These are phyloP conservation scores for Candida dajiaensis DNA, from an alignment of 805 yeast genomes.

Conservation along the genomic window DNA sequence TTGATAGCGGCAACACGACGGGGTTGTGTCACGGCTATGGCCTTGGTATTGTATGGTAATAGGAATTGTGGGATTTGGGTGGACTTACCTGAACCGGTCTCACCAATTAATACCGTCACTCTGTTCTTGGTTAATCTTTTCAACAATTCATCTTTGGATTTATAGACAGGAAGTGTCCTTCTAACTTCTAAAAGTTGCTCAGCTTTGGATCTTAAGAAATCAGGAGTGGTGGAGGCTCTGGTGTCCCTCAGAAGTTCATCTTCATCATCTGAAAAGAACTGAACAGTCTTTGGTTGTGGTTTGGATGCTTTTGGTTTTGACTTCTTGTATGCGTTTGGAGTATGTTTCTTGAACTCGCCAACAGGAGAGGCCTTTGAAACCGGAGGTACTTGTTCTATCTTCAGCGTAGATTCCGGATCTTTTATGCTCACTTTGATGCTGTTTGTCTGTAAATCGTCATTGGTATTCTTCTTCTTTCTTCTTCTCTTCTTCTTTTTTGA, in stretches of 20 bases:
- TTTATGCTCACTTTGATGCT: background rate
- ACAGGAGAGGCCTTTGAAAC: background rate
- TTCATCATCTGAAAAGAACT: constrained; percentile 32
- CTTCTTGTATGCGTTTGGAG: background rate
- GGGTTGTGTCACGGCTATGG: constrained; percentile 91
- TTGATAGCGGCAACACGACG: constrained; percentile 96
- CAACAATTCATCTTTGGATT: constrained; percentile 59
- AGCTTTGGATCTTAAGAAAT: constrained; percentile 21
- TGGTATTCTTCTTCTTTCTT: constrained; percentile 8
- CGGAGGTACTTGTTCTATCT: background rate
- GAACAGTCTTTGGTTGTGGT: constrained; percentile 26
- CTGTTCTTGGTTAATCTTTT: constrained; percentile 47
- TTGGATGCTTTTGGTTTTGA: constrained; percentile 9
- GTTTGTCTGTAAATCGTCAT: background rate
- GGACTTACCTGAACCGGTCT: constrained; percentile 97
- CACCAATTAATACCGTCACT: constrained; percentile 85
- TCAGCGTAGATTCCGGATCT: constrained; percentile 1
- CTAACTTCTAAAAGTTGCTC: constrained; percentile 32
- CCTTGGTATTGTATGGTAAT: constrained; percentile 43
- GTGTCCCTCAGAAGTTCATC: constrained; percentile 21
- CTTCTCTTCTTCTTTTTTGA: constrained; percentile 13
- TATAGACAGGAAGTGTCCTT: constrained; percentile 66
- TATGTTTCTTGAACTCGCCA: background rate
- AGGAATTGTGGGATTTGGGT: constrained; percentile 94
- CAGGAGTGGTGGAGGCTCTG: constrained; percentile 11